Percentiles rank a stretch among this genome's conserved stretches.
phyloP scores from a whole-genome alignment of 2,329 filamentous ascomycete species.

The Phoma herbarum region DNA sequence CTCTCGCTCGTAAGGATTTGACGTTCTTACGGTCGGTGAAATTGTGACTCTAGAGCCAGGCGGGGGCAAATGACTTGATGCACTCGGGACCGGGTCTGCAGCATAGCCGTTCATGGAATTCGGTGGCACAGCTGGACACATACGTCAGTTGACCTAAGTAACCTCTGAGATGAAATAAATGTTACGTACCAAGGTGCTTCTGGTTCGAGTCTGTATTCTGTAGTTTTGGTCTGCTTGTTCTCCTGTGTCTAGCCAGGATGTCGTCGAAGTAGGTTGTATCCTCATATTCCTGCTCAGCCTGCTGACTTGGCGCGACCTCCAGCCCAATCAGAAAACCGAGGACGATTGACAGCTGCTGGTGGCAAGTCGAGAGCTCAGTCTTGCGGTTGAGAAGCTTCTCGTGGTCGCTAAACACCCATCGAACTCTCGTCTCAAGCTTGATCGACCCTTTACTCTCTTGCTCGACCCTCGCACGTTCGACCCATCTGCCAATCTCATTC shows the following conservation, averaged over 20 bases:
- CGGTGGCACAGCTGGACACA: neutral
- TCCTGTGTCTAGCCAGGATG: slow-evolving; percentile 5
- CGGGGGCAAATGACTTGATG: neutral
- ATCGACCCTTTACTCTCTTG: slow-evolving; percentile 32
- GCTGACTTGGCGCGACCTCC: slow-evolving; percentile 18
- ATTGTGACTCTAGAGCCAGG: neutral
- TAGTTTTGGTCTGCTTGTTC: neutral
- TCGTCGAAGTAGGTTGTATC: slow-evolving; percentile 5
- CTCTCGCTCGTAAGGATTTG: neutral
- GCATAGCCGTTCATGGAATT: neutral
- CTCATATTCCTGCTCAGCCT: neutral
- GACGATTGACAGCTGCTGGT: slow-evolving; percentile 39
- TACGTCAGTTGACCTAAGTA: neutral
- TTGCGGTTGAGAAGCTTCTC: slow-evolving; percentile 35
- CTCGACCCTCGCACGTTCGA: slow-evolving; percentile 30
- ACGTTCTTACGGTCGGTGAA: neutral
- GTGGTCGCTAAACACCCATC: slow-evolving; percentile 36
- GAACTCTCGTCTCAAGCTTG: slow-evolving; percentile 30
- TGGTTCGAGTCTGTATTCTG: neutral
- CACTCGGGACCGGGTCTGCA: no score
- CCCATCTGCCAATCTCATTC: slow-evolving; percentile 39
- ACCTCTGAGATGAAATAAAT: no score
- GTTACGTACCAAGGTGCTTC: no score
- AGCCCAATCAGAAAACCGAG: slow-evolving; percentile 29
- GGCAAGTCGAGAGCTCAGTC: slow-evolving; percentile 32